Evolutionary conservation across 768 basidiomycete species (phyloP).

Genomic region (Boletus subcaerulescens): DNA sequence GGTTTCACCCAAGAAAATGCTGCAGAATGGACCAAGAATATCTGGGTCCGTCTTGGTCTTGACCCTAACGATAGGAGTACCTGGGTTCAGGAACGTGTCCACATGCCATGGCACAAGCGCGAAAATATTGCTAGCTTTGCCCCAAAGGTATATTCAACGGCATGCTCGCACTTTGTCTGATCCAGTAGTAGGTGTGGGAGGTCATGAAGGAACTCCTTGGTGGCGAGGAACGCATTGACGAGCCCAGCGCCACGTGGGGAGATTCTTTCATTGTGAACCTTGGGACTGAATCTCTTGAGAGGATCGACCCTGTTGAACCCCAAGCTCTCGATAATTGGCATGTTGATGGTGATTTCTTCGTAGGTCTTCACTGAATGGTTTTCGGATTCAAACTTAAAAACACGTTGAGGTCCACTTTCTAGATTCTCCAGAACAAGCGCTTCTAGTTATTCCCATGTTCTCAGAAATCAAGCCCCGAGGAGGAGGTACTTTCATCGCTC

Average conservation of each 20-base stretch:
- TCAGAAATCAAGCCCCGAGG: neutral
- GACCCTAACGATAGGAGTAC: conserved; percentile 23
- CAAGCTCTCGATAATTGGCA: neutral
- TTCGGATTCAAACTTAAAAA: neutral
- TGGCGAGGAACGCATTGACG: neutral
- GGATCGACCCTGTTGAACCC: neutral
- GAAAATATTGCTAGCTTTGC: conserved; percentile 46
- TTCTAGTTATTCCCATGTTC: neutral
- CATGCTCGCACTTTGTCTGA: neutral
- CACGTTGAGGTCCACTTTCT: neutral
- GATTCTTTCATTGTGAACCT: conserved; percentile 1
- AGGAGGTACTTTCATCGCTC: neutral
- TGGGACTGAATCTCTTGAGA: neutral
- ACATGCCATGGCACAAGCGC: conserved; percentile 45
- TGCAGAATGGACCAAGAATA: conserved; percentile 42
- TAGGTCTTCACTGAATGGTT: neutral
- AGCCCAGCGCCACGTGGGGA: neutral
- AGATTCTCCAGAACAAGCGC: neutral
- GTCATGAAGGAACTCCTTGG: conserved; percentile 1
- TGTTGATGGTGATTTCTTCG: neutral
- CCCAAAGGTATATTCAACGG: conserved; percentile 41
- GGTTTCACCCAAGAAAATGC: conserved; percentile 52
- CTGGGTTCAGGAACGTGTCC: neutral
- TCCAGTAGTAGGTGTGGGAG: neutral
- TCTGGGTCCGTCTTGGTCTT: conserved; percentile 52